These are phyloP conservation scores for Auriscalpium microsporum DNA, from an alignment of 768 basidiomycete genomes.

Conservation along the genomic window DNA sequence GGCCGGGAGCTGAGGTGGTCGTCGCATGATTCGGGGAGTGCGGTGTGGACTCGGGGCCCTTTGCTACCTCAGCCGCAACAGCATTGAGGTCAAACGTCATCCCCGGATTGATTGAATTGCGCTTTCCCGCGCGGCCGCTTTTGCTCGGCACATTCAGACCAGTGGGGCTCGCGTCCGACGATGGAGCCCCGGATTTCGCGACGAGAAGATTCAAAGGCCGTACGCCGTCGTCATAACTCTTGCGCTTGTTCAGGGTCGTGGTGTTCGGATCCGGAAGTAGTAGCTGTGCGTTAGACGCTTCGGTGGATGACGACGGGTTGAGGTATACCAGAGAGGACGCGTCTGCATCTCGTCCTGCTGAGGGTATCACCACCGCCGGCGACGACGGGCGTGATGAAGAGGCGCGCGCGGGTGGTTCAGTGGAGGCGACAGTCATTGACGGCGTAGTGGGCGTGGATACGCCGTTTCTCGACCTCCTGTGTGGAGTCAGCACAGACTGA, in stretches of 20 bases:
- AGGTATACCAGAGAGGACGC: slow-evolving; percentile 1
- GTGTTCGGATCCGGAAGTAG: slow-evolving; percentile 16
- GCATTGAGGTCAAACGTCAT: slow-evolving; percentile 26
- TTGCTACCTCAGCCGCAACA: slow-evolving; percentile 5
- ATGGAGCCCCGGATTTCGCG: slow-evolving; percentile 18
- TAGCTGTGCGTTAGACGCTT: neutral
- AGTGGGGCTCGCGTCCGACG: slow-evolving; percentile 1
- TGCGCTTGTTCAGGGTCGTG: slow-evolving; percentile 21
- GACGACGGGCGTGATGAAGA: neutral
- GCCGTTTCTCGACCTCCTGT: neutral
- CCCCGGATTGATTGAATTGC: slow-evolving; percentile 50
- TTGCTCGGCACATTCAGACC: slow-evolving; percentile 17
- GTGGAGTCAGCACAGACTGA: neutral
- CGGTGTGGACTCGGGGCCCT: neutral
- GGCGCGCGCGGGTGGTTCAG: neutral
- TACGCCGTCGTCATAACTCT: slow-evolving; percentile 37
- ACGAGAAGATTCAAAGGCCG: slow-evolving; percentile 30
- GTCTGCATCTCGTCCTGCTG: neutral
- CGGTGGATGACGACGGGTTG: neutral
- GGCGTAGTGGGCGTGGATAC: neutral
- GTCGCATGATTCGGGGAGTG: neutral
- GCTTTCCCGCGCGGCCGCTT: slow-evolving; percentile 34
- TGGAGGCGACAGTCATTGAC: neutral
- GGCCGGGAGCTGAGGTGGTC: neutral
- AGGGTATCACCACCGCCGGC: neutral